Conservation (phyloP, 306 rosid species). For the Bauhinia variegata region DNA sequence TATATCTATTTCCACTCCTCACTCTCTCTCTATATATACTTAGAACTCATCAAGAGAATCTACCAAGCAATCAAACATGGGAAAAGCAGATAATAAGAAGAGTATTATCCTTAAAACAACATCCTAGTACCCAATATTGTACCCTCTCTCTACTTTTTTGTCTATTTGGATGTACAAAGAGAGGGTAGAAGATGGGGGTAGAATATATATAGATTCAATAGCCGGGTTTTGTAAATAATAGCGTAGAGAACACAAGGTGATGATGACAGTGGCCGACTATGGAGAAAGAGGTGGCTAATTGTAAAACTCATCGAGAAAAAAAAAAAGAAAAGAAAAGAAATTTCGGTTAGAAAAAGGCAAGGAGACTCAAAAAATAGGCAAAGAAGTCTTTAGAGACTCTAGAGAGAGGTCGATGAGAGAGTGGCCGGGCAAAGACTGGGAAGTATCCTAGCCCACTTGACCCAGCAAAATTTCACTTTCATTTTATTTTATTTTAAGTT, state of each 20-base stretch:
- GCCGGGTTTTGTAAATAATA: conserved; percentile 38
- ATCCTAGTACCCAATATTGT: conserved; percentile 41
- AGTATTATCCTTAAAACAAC: conserved; percentile 33
- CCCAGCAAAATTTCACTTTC: conserved; percentile 1
- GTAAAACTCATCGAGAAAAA: not conserved
- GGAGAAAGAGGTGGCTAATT: conserved; percentile 40
- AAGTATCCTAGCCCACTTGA: conserved; percentile 52
- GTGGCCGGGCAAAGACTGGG: conserved; percentile 48
- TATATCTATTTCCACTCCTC: not conserved
- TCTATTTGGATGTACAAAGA: conserved; percentile 37
- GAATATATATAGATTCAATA: conserved; percentile 5
- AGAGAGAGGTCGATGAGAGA: conserved; percentile 41
- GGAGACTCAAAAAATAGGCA: conserved; percentile 28
- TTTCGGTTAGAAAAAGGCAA: conserved; percentile 42
- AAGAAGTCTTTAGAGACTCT: conserved; percentile 41
- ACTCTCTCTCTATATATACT: conserved; percentile 36
- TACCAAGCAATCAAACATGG: conserved; percentile 48
- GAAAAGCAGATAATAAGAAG: conserved; percentile 41
- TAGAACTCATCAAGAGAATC: conserved; percentile 32
- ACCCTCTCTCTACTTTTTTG: conserved; percentile 30
- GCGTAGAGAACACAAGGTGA: conserved; percentile 42
- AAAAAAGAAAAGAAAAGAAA: conserved; percentile 7
- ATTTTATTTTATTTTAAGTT: conserved; percentile 15
- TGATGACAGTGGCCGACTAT: conserved; percentile 54
- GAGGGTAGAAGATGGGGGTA: conserved; percentile 28